These are phyloP conservation scores for Daldinia loculata DNA, from an alignment of 495 filamentous ascomycete genomes.

Conservation along the genomic window DNA sequence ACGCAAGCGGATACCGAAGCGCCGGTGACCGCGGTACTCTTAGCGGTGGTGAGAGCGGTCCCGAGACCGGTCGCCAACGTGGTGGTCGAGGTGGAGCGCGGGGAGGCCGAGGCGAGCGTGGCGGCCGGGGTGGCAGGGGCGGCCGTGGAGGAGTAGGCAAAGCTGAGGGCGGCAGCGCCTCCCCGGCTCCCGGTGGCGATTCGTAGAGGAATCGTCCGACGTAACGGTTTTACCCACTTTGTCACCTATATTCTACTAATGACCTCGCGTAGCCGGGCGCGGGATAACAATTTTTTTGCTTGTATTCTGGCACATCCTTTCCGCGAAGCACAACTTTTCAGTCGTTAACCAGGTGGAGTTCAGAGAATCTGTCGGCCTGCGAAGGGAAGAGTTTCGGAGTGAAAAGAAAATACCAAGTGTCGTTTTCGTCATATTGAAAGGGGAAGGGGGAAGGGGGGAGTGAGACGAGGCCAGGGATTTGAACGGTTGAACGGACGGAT, in stretches of 20 bases:
- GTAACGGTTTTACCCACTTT: neutral
- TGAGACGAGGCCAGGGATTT: neutral
- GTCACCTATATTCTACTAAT: conserved; percentile 37
- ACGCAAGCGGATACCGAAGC: conserved; percentile 74
- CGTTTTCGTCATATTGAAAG: conserved; percentile 22
- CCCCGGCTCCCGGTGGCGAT: conserved; percentile 61
- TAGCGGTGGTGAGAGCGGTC: conserved; percentile 75
- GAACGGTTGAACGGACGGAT: neutral
- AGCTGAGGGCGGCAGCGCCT: conserved; percentile 59
- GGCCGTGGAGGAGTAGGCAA: conserved; percentile 68
- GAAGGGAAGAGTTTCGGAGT: conserved; percentile 35
- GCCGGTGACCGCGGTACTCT: conserved; percentile 50
- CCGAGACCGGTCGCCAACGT: conserved; percentile 72
- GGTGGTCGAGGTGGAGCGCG: conserved; percentile 71
- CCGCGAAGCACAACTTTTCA: conserved; percentile 42
- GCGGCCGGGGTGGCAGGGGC: conserved; percentile 64
- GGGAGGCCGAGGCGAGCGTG: conserved; percentile 60
- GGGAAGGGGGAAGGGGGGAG: neutral
- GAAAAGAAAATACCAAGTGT: conserved; percentile 27
- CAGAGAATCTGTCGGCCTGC: conserved; percentile 38
- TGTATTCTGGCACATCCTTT: conserved; percentile 39
- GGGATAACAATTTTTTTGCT: conserved; percentile 25
- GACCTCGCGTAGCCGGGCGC: conserved; percentile 44
- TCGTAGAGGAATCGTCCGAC: conserved; percentile 49
- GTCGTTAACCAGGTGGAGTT: conserved; percentile 42